Evolutionary conservation across 2,329 filamentous ascomycete species (phyloP).

Genomic region (Penicillium sclerotigenum): DNA sequence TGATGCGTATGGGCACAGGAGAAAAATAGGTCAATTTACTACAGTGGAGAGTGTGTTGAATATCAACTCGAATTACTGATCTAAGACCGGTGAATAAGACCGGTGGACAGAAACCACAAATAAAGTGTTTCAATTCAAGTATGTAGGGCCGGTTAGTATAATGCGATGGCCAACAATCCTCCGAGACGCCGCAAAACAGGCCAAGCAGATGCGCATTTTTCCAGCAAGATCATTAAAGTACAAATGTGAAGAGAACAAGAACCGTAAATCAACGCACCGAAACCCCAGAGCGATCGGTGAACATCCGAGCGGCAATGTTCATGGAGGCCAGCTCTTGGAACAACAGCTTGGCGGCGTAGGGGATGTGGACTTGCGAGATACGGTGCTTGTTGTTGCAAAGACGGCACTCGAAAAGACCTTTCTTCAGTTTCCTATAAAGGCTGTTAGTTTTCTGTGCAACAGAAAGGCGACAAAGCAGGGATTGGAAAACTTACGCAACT

Average conservation of each 20-base stretch:
- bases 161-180: slow-evolving; percentile 20
- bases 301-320: slow-evolving; percentile 98
- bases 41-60: background rate
- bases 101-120: background rate
- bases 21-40: background rate
- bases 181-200: slow-evolving; percentile 24
- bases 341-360: slow-evolving; percentile 93
- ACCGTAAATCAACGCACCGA: slow-evolving; percentile 37
- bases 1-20: background rate
- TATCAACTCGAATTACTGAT: background rate
- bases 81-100: background rate
- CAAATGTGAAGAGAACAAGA: slow-evolving; percentile 13
- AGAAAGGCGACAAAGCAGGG: background rate
- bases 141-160: slow-evolving; percentile 22
- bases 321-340: slow-evolving; percentile 98
- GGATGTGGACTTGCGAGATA: slow-evolving; percentile 96
- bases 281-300: slow-evolving; percentile 63
- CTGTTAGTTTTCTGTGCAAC: slow-evolving; percentile 10
- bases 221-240: slow-evolving; percentile 28
- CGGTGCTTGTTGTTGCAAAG: slow-evolving; percentile 99
- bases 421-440: slow-evolving; percentile 73
- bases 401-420: slow-evolving; percentile 92
- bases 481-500: slow-evolving; percentile 75
- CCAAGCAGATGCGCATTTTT: slow-evolving; percentile 24
- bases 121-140: slow-evolving; percentile 16